phyloP scores from a whole-genome alignment of 164 flowering plant species.

The Piper betle region DNA sequence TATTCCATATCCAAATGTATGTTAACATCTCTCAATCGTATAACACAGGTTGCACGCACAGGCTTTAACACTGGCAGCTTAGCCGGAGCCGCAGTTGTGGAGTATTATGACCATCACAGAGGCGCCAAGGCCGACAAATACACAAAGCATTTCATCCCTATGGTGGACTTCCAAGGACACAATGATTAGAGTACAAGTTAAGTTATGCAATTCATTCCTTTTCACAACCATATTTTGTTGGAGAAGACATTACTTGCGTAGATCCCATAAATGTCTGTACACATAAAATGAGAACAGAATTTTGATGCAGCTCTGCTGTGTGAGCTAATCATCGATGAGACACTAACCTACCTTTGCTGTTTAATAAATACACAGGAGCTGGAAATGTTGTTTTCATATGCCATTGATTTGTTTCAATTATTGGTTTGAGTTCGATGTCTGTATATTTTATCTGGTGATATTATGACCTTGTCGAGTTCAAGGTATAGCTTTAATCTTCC shows the following conservation, averaged over 20 bases:
- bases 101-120: constrained; percentile 57
- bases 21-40: too few species aligned
- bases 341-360: too few species aligned
- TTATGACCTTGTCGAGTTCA: too few species aligned
- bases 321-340: too few species aligned
- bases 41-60: constrained; percentile 92
- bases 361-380: too few species aligned
- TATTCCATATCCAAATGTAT: too few species aligned
- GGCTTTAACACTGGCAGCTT: constrained; percentile 77
- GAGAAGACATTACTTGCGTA: not conserved
- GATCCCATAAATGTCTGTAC: not conserved
- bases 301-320: too few species aligned
- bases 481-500: too few species aligned
- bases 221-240: not conserved
- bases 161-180: constrained; percentile 20
- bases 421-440: too few species aligned
- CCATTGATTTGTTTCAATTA: too few species aligned
- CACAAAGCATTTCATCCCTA: constrained; percentile 31
- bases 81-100: constrained; percentile 82
- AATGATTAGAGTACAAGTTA: constrained; percentile 10
- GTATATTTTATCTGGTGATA: too few species aligned
- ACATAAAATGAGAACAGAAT: not conserved
- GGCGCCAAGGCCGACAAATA: constrained; percentile 43
- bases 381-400: too few species aligned
- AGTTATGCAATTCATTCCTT: not conserved